Conservation (phyloP, 768 basidiomycete genomes). For the Suillus tomentosus region DNA sequence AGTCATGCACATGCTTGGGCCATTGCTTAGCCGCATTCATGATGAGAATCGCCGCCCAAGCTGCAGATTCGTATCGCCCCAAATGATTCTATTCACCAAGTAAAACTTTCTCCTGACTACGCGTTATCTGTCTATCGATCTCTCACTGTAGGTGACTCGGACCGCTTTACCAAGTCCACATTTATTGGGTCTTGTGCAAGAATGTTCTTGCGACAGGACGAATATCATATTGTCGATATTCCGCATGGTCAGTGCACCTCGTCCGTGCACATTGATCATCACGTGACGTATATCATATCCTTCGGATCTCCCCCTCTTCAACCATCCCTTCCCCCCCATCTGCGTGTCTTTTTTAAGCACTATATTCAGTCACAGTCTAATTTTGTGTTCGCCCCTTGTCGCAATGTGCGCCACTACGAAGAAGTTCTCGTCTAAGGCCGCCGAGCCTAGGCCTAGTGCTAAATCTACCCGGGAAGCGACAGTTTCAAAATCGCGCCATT, state of each 20-base stretch:
- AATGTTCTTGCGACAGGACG: background rate
- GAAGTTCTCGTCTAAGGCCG: slow-evolving; percentile 42
- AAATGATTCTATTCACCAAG: background rate
- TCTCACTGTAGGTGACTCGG: too few species aligned
- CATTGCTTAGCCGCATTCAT: background rate
- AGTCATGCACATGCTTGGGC: too few species aligned
- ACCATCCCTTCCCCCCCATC: slow-evolving; percentile 15
- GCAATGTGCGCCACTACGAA: slow-evolving; percentile 34
- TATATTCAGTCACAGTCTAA: slow-evolving; percentile 5
- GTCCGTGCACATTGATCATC: slow-evolving; percentile 33
- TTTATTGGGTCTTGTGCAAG: background rate
- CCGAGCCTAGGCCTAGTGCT: slow-evolving; percentile 15
- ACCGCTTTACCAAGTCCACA: too few species aligned
- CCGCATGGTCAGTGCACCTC: slow-evolving; percentile 11
- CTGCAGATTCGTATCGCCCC: background rate
- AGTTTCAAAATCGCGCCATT: slow-evolving; percentile 38
- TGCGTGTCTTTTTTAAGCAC: background rate
- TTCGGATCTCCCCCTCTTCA: slow-evolving; percentile 27
- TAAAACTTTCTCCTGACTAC: too few species aligned
- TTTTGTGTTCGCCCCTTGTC: slow-evolving; percentile 2
- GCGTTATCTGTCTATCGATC: background rate
- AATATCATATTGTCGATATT: background rate
- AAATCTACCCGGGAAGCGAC: slow-evolving; percentile 31
- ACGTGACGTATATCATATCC: slow-evolving; percentile 26
- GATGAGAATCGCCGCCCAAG: background rate